phyloP scores from a whole-genome alignment of 257 asterid genomes.

The Solanum sejunctum region DNA sequence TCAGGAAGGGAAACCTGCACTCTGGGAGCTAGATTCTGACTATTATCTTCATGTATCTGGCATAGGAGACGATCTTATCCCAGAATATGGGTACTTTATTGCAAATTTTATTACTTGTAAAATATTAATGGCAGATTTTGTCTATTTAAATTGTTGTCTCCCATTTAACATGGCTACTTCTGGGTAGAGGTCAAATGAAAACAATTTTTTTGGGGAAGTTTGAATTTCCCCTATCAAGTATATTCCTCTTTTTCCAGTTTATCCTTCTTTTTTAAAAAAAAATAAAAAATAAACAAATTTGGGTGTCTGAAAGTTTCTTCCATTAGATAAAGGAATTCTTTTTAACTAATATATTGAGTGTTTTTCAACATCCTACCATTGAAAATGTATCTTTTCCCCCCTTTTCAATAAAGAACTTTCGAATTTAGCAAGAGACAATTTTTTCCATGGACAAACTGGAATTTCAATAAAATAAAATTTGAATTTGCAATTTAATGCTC shows the following conservation, averaged over 20 bases:
- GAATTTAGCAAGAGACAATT: background rate
- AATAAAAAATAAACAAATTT: background rate
- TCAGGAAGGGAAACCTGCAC: slow-evolving; percentile 93
- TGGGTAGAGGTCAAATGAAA: background rate
- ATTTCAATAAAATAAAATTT: background rate
- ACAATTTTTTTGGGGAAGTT: background rate
- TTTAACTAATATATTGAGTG: background rate
- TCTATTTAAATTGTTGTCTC: background rate
- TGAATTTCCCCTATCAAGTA: background rate
- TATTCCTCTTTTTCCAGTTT: background rate
- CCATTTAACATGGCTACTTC: background rate
- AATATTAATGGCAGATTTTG: background rate
- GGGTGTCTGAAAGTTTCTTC: background rate
- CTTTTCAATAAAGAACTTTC: background rate
- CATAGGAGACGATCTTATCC: slow-evolving; percentile 75
- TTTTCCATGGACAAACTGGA: background rate
- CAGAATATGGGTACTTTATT: slow-evolving; percentile 43
- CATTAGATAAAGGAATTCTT: background rate
- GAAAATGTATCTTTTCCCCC: background rate
- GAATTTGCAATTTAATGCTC: background rate
- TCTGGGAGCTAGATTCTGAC: slow-evolving; percentile 99
- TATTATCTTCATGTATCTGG: slow-evolving; percentile 98
- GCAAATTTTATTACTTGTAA: background rate
- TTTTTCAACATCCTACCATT: background rate
- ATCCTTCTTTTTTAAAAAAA: background rate